Evolutionary conservation across 352 stramenopile species (phyloP).

Genomic region (Phytopythium vexans): DNA sequence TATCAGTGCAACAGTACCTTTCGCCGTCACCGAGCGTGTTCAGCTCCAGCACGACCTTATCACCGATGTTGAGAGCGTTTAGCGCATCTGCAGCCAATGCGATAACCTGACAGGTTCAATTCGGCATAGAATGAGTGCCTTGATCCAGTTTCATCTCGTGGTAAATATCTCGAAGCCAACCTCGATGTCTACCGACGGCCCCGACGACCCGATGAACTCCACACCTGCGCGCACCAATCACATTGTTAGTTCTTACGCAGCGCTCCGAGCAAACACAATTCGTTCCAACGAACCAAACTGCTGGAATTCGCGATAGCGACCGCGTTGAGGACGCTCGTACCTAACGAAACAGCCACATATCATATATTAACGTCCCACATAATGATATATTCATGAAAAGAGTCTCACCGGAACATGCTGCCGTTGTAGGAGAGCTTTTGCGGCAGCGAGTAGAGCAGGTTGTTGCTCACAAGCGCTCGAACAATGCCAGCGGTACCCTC

Average conservation of each 20-base stretch:
- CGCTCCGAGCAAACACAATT: neutral
- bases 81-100: conserved; percentile 69
- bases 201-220: conserved; percentile 79
- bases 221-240: conserved; percentile 32
- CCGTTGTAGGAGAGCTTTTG: conserved; percentile 84
- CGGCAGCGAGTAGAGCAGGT: conserved; percentile 61
- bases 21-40: conserved; percentile 81
- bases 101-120: conserved; percentile 48
- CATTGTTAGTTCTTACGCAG: neutral
- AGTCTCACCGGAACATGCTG: conserved; percentile 82
- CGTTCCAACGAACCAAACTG: conserved; percentile 60
- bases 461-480: conserved; percentile 76
- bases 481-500: conserved; percentile 83
- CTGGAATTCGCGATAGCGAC: conserved; percentile 86
- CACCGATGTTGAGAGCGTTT: conserved; percentile 42
- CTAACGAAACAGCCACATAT: conserved; percentile 20
- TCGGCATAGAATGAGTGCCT: neutral
- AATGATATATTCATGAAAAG: no score
- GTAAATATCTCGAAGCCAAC: conserved; percentile 17
- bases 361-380: no score
- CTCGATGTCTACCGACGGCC: conserved; percentile 77
- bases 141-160: neutral
- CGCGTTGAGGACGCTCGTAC: conserved; percentile 84
- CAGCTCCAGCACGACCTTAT: conserved; percentile 68
- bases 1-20: conserved; percentile 33